A percentile compares a stretch with the other conserved stretches of the same genome.
Evolutionary conservation across 176 grass and related monocot species (phyloP).

Genomic region (Poa annua): DNA sequence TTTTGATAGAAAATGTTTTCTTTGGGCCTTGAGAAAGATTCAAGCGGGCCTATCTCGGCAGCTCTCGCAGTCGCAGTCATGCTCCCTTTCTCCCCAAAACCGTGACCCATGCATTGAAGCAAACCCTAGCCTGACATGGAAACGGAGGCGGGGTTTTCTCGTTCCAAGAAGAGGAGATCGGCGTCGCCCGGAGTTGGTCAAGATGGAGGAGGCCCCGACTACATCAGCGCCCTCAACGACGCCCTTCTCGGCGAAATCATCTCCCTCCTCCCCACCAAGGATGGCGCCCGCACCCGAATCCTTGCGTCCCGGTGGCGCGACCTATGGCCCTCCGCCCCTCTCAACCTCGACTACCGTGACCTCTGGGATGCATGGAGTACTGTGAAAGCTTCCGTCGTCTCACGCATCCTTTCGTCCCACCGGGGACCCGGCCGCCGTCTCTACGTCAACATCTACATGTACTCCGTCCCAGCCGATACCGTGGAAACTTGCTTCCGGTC

Average conservation of each 20-base stretch:
- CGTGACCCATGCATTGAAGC: too few relatives aligned
- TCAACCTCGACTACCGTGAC: background rate
- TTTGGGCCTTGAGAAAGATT: too few relatives aligned
- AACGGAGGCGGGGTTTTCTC: background rate
- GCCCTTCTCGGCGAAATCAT: background rate
- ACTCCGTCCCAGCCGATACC: background rate
- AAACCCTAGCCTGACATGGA: background rate
- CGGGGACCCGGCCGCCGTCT: background rate
- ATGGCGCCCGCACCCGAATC: background rate
- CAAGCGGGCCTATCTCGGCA: too few relatives aligned
- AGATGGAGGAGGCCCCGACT: background rate
- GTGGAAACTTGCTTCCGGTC: background rate
- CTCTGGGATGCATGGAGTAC: background rate
- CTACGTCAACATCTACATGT: background rate
- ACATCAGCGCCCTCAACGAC: background rate
- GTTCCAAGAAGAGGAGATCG: background rate
- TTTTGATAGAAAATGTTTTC: too few relatives aligned
- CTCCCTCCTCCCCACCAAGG: constrained; percentile 1
- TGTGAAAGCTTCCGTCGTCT: background rate
- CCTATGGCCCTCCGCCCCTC: background rate
- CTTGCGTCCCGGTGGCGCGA: background rate
- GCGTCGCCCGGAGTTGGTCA: background rate
- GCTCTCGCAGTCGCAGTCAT: too few relatives aligned
- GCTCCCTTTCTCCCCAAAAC: too few relatives aligned
- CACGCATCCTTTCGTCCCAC: background rate